Conservation (phyloP, 2,329 filamentous ascomycete species). For the Plenodomus biglobosus region DNA sequence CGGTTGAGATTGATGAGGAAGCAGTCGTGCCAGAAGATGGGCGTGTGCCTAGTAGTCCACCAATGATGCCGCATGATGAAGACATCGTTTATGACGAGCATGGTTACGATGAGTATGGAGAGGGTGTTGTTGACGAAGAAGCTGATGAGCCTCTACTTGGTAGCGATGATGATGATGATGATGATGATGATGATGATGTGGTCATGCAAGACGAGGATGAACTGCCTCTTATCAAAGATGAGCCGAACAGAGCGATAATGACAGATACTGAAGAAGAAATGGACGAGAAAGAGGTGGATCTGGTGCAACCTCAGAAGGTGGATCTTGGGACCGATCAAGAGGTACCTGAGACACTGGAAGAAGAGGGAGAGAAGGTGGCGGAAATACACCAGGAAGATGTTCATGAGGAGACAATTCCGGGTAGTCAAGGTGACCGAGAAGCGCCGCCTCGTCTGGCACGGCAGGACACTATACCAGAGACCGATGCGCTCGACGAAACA, state of each 20-base stretch:
- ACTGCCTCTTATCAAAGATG: conserved; percentile 22
- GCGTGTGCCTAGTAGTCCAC: conserved; percentile 44
- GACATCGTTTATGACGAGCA: conserved; percentile 30
- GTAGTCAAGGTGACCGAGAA: not conserved
- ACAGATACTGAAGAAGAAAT: conserved; percentile 1
- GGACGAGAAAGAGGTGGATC: conserved; percentile 10
- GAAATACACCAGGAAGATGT: conserved; percentile 5
- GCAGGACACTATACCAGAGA: conserved; percentile 37
- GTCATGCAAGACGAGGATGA: conserved; percentile 25
- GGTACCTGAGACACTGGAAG: conserved; percentile 28
- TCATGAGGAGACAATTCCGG: conserved; percentile 1
- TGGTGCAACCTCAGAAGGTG: conserved; percentile 11
- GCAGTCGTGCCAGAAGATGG: conserved; percentile 5
- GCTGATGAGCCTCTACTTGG: conserved; percentile 1
- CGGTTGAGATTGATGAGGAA: conserved; percentile 18
- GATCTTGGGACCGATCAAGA: conserved; percentile 17
- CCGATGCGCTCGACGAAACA: conserved; percentile 39
- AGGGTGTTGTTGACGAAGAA: conserved; percentile 8
- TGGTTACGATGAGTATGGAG: conserved; percentile 24
- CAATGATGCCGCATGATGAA: conserved; percentile 22
- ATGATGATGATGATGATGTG: conserved; percentile 16
- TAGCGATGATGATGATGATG: not conserved
- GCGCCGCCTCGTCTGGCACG: conserved; percentile 18
- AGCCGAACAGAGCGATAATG: conserved; percentile 10
- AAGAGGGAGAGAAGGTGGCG: conserved; percentile 7